A percentile compares a stretch with the other conserved stretches of the same genome.
These are phyloP conservation scores for Phytophthora brassicae DNA, from an alignment of 352 stramenopile genomes.

Conservation along the genomic window DNA sequence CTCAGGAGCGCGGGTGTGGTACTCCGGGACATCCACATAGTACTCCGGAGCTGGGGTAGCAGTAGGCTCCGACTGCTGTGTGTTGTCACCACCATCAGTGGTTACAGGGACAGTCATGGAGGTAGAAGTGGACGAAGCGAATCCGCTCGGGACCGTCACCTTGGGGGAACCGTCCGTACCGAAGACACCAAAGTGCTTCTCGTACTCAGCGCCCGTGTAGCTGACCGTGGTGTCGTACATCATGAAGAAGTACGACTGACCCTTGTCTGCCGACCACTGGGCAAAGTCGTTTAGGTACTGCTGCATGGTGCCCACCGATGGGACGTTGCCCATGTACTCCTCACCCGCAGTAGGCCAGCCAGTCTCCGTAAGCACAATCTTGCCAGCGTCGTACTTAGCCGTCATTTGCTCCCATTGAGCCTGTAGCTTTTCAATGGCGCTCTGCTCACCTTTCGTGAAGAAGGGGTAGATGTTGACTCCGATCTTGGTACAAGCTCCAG, in stretches of 20 bases:
- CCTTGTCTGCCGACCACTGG: constrained; percentile 34
- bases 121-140: constrained; percentile 1
- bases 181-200: constrained; percentile 61
- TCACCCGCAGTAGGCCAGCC: constrained; percentile 50
- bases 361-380: constrained; percentile 54
- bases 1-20: neutral
- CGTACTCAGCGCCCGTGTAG: constrained; percentile 51
- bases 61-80: constrained; percentile 8
- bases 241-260: constrained; percentile 57
- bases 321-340: constrained; percentile 32
- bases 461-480: constrained; percentile 55
- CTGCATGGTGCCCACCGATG: constrained; percentile 43
- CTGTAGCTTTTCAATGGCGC: constrained; percentile 52
- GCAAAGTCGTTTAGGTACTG: constrained; percentile 52
- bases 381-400: constrained; percentile 37
- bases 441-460: constrained; percentile 33
- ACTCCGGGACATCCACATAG: neutral
- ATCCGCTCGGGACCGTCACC: constrained; percentile 33
- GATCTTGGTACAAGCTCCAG: constrained; percentile 6
- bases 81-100: constrained; percentile 12
- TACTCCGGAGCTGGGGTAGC: neutral
- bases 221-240: constrained; percentile 56
- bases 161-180: constrained; percentile 37
- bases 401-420: constrained; percentile 48
- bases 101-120: neutral